phyloP scores from a whole-genome alignment of 352 stramenopile species.

The Phytophthora brassicae region DNA sequence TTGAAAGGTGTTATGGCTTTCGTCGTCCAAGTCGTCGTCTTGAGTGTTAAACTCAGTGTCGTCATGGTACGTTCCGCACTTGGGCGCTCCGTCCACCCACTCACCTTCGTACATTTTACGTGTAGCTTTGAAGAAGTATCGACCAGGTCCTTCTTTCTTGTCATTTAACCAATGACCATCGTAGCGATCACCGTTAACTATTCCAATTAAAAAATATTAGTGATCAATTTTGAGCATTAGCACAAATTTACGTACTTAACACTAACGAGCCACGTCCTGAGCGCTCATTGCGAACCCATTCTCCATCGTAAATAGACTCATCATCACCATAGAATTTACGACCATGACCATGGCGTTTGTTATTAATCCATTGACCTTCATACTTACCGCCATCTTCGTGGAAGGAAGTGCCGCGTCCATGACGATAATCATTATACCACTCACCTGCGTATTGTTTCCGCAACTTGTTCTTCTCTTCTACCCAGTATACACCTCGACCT shows the following conservation, averaged over 20 bases:
- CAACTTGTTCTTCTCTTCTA: conserved; percentile 65
- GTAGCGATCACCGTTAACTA: conserved; percentile 86
- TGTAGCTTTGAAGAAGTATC: conserved; percentile 84
- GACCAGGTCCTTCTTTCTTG: conserved; percentile 86
- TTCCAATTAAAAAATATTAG: not conserved
- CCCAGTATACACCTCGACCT: conserved; percentile 81
- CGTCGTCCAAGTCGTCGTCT: conserved; percentile 35
- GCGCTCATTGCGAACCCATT: conserved; percentile 76
- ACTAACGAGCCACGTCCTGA: conserved; percentile 66
- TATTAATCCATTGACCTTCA: conserved; percentile 75
- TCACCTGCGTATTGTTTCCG: conserved; percentile 87
- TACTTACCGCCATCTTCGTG: conserved; percentile 83
- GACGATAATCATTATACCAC: conserved; percentile 69
- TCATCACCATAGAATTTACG: conserved; percentile 68
- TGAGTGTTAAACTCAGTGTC: conserved; percentile 35
- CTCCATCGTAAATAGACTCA: conserved; percentile 86
- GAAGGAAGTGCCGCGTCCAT: conserved; percentile 82
- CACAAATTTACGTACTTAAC: conserved; percentile 44
- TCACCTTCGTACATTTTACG: conserved; percentile 89
- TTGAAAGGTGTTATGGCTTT: conserved; percentile 48
- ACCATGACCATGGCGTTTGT: conserved; percentile 77
- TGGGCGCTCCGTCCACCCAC: conserved; percentile 77
- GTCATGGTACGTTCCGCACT: conserved; percentile 76
- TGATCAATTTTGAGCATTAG: not conserved
- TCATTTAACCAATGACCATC: conserved; percentile 87